These are phyloP conservation scores for Saccharomyces uvarum DNA, from an alignment of 1,139 yeast genomes.

Conservation along the genomic window DNA sequence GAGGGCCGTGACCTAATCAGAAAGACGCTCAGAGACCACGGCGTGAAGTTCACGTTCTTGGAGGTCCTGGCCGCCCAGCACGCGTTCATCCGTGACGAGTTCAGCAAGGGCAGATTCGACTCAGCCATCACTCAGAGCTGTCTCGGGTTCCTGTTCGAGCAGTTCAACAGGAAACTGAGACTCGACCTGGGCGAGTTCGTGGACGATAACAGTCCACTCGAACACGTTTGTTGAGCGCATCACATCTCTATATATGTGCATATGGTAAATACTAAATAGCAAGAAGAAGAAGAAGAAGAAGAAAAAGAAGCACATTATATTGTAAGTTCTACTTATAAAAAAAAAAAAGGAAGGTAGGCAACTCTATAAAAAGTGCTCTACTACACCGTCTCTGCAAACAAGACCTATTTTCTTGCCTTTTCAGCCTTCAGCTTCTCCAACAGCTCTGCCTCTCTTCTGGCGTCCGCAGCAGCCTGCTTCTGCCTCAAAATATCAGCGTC, in stretches of 20 bases:
- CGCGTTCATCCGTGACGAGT: conserved; percentile 74
- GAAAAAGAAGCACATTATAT: not conserved
- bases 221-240: conserved; percentile 53
- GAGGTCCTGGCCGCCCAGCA: conserved; percentile 78
- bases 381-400: not conserved
- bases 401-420: conserved; percentile 11
- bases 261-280: not conserved
- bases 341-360: not conserved
- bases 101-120: conserved; percentile 71
- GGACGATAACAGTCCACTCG: conserved; percentile 43
- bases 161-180: conserved; percentile 62
- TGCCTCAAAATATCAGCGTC: conserved; percentile 85
- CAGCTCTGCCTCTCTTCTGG: conserved; percentile 44
- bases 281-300: not conserved
- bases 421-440: conserved; percentile 19
- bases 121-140: conserved; percentile 66
- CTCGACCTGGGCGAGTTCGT: conserved; percentile 60
- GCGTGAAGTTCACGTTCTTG: conserved; percentile 59
- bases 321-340: not conserved
- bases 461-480: conserved; percentile 79
- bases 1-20: conserved; percentile 71
- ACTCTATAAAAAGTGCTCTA: not conserved
- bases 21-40: conserved; percentile 48
- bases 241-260: not conserved
- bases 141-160: conserved; percentile 58